Evolutionary conservation across 139 green algal species (phyloP), one percentile per base, ranked within the genome.

Genomic region (Zygnema circumcarinatum): DNA sequence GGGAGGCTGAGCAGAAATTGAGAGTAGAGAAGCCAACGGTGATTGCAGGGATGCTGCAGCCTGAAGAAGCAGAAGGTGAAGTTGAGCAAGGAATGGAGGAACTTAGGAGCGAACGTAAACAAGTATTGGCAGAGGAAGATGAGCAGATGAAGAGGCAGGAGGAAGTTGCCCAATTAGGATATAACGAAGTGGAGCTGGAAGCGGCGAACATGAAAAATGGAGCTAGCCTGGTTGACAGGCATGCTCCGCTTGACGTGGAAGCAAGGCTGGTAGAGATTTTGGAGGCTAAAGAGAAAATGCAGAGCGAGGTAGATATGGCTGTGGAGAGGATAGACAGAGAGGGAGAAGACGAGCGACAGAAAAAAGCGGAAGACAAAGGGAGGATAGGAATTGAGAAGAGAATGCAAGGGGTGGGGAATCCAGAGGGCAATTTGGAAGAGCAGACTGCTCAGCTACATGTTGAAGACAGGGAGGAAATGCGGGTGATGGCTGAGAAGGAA

Each of bases 291-390:
- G 74, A 73, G 32, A 53, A 31, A 81, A 22, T 32, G 74, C 25
- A 31, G 33, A 81, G 33, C 7, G 47, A 62, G 74, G 74, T 68
- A 53, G 29, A 69, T 68, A 32, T 68, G 2, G 74, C 1, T 2
- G 74, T 73, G 33, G 74, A 32, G 33, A 25, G 42, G 74, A 81
- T 73, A 2, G 74, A 67, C 32, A 53, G 47, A 72, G n/a, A 69
- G 31, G 3, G 47, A 73, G 29, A 47, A 81, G 2, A 81, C 39
- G 1, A 81, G 74, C 2, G 74, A 67, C 1, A 31, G 35, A 2
- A 53, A 67, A 31, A 67, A 1, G 1, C n/a, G 74, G 74, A 52
- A 81, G n/a, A 1, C n/a, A 1, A n/a, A 81, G 2, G 2, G 74
- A 53, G n/a, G 74, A 67, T 39, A 53, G 74, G 7, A 32, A 73